Conservation (phyloP, 495 filamentous ascomycete genomes). For the Penicillium antarcticum region DNA sequence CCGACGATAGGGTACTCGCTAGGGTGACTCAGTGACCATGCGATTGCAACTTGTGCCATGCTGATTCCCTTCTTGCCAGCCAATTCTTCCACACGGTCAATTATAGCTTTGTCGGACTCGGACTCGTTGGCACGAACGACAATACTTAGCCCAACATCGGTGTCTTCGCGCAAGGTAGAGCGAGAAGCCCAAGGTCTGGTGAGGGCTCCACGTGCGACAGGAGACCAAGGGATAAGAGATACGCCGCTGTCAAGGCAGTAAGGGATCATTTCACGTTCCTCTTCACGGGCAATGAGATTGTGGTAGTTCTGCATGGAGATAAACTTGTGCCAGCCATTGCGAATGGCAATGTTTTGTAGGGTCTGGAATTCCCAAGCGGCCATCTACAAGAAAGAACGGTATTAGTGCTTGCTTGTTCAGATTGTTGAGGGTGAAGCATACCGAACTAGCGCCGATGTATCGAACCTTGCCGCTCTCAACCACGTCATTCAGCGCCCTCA, state of each 20-base stretch:
- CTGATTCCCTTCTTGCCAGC: slow-evolving; percentile 60
- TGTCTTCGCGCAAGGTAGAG: slow-evolving; percentile 43
- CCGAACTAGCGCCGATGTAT: slow-evolving; percentile 43
- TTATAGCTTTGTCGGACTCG: slow-evolving; percentile 54
- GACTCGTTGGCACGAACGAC: slow-evolving; percentile 43
- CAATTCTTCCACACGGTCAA: slow-evolving; percentile 63
- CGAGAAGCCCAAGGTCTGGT: slow-evolving; percentile 45
- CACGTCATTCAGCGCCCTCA: slow-evolving; percentile 59
- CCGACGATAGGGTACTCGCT: slow-evolving; percentile 63
- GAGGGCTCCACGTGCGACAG: slow-evolving; percentile 56
- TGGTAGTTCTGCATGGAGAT: slow-evolving; percentile 63
- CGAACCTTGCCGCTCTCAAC: slow-evolving; percentile 56
- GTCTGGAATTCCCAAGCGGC: slow-evolving; percentile 56
- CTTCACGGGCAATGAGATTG: slow-evolving; percentile 56
- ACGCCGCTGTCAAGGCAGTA: slow-evolving; percentile 72
- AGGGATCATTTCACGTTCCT: slow-evolving; percentile 61
- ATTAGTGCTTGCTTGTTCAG: background rate
- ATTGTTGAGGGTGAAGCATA: slow-evolving; percentile 21
- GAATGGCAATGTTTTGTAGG: slow-evolving; percentile 53
- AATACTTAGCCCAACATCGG: slow-evolving; percentile 43
- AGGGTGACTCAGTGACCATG: slow-evolving; percentile 58
- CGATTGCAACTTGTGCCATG: slow-evolving; percentile 65
- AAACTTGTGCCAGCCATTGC: slow-evolving; percentile 56
- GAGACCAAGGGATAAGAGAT: slow-evolving; percentile 64
- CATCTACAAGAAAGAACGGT: slow-evolving; percentile 34